Percentiles rank a stretch among this genome's conserved stretches.
Evolutionary conservation across 192 early-diverging fungal species (phyloP).

Genomic region (Dimargaris verticillata): DNA sequence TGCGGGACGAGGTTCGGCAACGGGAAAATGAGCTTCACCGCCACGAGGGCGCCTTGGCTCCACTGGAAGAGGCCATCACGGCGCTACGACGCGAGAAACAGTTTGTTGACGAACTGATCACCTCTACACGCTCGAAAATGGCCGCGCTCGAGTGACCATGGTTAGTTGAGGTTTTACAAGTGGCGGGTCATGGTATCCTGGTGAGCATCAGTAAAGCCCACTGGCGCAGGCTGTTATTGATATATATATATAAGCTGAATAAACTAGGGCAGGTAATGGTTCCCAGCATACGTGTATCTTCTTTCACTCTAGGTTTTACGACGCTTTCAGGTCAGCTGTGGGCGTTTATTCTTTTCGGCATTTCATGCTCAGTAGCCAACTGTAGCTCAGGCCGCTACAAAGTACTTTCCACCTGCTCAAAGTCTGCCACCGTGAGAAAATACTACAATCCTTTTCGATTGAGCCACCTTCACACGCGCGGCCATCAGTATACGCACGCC

Average conservation of each 20-base stretch:
- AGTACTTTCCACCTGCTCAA: too few species aligned
- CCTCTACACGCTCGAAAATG: not conserved
- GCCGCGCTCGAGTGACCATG: not conserved
- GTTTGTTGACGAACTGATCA: not conserved
- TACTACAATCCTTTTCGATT: too few species aligned
- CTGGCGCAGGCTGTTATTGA: not conserved
- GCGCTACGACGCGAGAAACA: not conserved
- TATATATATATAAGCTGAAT: not conserved
- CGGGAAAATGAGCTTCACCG: not conserved
- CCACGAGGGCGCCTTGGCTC: not conserved
- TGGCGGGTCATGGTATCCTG: not conserved
- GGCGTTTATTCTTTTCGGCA: too few species aligned
- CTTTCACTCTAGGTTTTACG: too few species aligned
- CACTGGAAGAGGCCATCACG: not conserved
- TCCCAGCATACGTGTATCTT: too few species aligned
- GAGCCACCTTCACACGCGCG: too few species aligned
- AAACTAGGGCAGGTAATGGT: not conserved
- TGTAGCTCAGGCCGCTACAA: too few species aligned
- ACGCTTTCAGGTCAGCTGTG: too few species aligned
- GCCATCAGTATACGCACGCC: too few species aligned
- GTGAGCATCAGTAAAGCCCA: not conserved
- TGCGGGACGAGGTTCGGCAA: constrained; percentile 1
- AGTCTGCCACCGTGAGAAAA: too few species aligned
- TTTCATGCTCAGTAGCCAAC: too few species aligned
- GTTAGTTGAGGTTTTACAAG: not conserved